Conservation (phyloP, 441 rosid genomes). For the Bocquillonia castaneifolia region DNA sequence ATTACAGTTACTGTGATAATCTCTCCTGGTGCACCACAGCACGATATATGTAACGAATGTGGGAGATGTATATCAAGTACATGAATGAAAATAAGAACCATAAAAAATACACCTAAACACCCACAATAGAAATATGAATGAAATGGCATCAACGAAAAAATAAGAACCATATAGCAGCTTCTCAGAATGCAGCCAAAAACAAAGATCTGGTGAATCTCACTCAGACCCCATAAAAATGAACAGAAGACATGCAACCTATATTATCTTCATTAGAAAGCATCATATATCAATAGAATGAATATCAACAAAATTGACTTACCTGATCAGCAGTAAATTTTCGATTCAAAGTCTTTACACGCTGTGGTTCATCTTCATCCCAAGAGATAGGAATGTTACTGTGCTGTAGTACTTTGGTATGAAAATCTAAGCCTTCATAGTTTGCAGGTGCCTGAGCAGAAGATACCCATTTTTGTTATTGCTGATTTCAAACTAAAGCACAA, state of each 20-base stretch:
- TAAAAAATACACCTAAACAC: neutral
- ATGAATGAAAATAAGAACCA: no score
- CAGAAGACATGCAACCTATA: neutral
- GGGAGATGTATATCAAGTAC: no score
- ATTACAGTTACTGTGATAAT: neutral
- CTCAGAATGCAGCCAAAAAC: neutral
- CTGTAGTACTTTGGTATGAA: slow-evolving; percentile 76
- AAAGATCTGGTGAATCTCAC: neutral
- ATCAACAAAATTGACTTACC: slow-evolving; percentile 34
- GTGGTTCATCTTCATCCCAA: slow-evolving; percentile 97
- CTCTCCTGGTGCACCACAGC: no score
- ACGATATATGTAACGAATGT: no score
- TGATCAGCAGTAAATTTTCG: slow-evolving; percentile 70
- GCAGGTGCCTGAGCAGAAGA: slow-evolving; percentile 51
- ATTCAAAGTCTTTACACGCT: slow-evolving; percentile 72
- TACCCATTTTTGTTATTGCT: slow-evolving; percentile 8
- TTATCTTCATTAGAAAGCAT: neutral
- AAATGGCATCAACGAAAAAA: neutral
- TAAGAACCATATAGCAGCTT: neutral
- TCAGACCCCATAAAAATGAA: neutral
- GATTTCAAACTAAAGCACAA: slow-evolving; percentile 1
- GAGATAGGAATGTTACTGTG: slow-evolving; percentile 65
- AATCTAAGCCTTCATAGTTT: slow-evolving; percentile 65
- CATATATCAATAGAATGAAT: neutral
- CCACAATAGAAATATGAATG: neutral